Conservation (phyloP, 2,329 filamentous ascomycete genomes). For the Ceratocystis variospora region DNA sequence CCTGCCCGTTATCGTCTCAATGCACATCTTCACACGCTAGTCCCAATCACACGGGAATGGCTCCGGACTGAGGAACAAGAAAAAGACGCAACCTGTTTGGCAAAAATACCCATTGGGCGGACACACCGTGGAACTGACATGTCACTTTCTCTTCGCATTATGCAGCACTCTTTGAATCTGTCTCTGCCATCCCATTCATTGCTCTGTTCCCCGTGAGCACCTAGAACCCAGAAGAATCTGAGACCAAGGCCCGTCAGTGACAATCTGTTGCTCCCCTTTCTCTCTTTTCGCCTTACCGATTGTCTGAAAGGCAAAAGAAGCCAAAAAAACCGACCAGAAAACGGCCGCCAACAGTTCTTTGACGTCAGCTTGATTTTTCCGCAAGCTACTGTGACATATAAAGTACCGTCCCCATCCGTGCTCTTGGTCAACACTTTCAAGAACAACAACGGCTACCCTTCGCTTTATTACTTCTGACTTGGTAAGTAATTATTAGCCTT, state of each 20-base stretch:
- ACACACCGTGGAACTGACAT: not conserved
- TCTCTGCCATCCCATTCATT: not conserved
- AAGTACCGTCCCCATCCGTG: not conserved
- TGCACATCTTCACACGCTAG: not conserved
- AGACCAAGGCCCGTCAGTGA: not conserved
- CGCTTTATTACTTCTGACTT: not conserved
- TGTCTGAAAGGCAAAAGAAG: not conserved
- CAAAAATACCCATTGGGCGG: not conserved
- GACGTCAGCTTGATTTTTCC: not conserved
- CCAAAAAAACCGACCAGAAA: not conserved
- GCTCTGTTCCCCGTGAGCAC: not conserved
- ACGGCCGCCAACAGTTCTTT: not conserved
- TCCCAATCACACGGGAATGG: not conserved
- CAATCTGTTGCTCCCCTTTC: not conserved
- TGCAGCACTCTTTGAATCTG: not conserved
- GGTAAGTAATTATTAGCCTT: not conserved
- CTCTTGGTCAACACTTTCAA: not conserved
- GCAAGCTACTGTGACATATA: not conserved
- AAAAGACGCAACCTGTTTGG: not conserved
- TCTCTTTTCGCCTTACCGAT: not conserved
- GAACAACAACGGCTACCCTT: not conserved
- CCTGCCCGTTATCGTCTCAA: not conserved
- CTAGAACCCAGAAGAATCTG: constrained; percentile 2
- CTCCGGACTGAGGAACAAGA: not conserved
- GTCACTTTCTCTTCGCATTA: not conserved